Conservation (phyloP, 352 stramenopile genomes). For the Thalassiosira mediterranea region DNA sequence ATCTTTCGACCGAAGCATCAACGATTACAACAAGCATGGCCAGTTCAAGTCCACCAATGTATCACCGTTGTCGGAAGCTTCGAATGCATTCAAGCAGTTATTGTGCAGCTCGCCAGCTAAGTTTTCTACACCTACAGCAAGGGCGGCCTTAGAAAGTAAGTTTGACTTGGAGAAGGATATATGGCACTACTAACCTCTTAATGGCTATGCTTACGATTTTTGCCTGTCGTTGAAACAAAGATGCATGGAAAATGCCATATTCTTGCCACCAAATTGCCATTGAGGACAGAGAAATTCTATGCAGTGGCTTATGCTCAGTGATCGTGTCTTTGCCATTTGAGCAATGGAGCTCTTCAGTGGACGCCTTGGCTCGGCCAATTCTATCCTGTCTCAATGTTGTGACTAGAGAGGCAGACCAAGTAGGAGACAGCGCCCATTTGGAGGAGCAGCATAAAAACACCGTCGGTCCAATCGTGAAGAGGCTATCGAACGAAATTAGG, state of each 20-base stretch:
- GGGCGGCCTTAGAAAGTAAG: slow-evolving; percentile 65
- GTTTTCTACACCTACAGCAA: slow-evolving; percentile 53
- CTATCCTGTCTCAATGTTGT: slow-evolving; percentile 59
- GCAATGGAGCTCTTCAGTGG: slow-evolving; percentile 41
- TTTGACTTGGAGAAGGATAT: no score
- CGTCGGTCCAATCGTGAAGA: slow-evolving; percentile 33
- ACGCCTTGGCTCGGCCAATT: slow-evolving; percentile 53
- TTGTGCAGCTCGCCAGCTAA: slow-evolving; percentile 39
- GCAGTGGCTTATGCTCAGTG: slow-evolving; percentile 60
- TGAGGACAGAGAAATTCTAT: slow-evolving; percentile 59
- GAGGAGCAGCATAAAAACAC: slow-evolving; percentile 5
- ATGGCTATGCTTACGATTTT: no score
- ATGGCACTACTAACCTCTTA: no score
- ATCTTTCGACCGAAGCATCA: slow-evolving; percentile 43
- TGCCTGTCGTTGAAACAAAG: slow-evolving; percentile 29
- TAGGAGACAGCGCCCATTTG: not conserved
- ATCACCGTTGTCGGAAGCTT: slow-evolving; percentile 57
- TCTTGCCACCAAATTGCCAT: slow-evolving; percentile 39
- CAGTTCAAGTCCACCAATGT: not conserved
- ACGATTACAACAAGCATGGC: slow-evolving; percentile 4
- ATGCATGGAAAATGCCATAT: slow-evolving; percentile 64
- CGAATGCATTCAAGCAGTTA: slow-evolving; percentile 46
- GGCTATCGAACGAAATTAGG: slow-evolving; percentile 59
- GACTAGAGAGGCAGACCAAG: slow-evolving; percentile 30
- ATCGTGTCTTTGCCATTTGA: slow-evolving; percentile 51